Conservation (phyloP, 768 basidiomycete genomes). For the Fomitopsis pulvina region DNA sequence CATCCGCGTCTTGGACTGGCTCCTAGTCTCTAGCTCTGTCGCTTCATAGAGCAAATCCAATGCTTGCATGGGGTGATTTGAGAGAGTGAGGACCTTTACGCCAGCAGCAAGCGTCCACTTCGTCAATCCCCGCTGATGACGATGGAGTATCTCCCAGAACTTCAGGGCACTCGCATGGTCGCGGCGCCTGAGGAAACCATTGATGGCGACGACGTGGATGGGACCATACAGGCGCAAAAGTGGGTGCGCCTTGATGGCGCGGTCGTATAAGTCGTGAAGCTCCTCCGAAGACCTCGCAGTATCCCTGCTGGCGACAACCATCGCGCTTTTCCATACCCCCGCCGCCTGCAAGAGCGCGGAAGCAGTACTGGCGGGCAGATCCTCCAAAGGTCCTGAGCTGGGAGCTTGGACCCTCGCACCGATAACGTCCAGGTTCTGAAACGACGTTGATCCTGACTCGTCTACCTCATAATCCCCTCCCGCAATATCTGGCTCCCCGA, state of each 20-base stretch:
- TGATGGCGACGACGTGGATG: conserved; percentile 49
- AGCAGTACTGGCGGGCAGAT: not conserved
- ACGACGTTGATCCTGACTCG: not conserved
- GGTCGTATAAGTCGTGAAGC: conserved; percentile 34
- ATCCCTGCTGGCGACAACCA: conserved; percentile 1
- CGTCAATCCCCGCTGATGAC: conserved; percentile 32
- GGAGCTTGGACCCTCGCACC: no score
- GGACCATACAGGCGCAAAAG: conserved; percentile 35
- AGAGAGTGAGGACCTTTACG: conserved; percentile 40
- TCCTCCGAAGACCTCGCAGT: conserved; percentile 20
- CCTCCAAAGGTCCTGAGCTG: no score
- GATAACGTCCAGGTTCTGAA: not conserved
- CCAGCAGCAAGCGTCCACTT: conserved; percentile 42
- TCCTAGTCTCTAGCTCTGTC: conserved; percentile 21
- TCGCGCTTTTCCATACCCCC: conserved; percentile 1
- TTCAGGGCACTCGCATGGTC: conserved; percentile 34
- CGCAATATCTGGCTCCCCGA: no score
- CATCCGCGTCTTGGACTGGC: conserved; percentile 18
- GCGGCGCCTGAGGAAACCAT: conserved; percentile 41
- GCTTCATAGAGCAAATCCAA: conserved; percentile 41
- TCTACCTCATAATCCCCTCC: not conserved
- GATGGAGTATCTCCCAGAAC: conserved; percentile 10
- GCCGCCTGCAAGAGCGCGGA: not conserved
- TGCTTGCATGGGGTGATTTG: conserved; percentile 39
- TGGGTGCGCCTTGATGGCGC: conserved; percentile 20